These are phyloP conservation scores for Saccharomyces pastorianus DNA, from an alignment of 1,139 yeast species.

Conservation along the genomic window DNA sequence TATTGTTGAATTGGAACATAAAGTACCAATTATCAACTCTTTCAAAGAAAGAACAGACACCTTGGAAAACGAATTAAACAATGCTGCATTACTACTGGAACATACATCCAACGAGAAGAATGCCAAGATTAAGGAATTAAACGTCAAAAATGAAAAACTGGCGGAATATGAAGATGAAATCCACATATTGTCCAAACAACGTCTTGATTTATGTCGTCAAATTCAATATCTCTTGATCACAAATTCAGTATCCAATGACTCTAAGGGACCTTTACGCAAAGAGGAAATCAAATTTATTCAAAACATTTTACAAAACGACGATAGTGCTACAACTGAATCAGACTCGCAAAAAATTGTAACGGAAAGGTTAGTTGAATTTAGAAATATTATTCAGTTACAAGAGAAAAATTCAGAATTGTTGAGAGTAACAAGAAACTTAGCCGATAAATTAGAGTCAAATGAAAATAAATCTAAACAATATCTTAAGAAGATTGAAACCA, in stretches of 20 bases:
- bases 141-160: slow-evolving; percentile 32
- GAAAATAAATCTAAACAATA: slow-evolving; percentile 32
- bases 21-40: slow-evolving; percentile 70
- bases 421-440: slow-evolving; percentile 58
- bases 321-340: slow-evolving; percentile 28
- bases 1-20: slow-evolving; percentile 67
- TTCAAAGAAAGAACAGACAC: slow-evolving; percentile 47
- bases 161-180: slow-evolving; percentile 35
- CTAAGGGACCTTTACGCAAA: slow-evolving; percentile 14
- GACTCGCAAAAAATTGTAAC: slow-evolving; percentile 69
- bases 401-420: slow-evolving; percentile 65
- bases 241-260: slow-evolving; percentile 47
- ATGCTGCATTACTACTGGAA: slow-evolving; percentile 44
- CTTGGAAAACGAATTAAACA: slow-evolving; percentile 44
- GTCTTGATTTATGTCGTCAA: slow-evolving; percentile 72
- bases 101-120: slow-evolving; percentile 36
- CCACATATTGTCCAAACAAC: slow-evolving; percentile 44
- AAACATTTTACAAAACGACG: slow-evolving; percentile 29
- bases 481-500: slow-evolving; percentile 45
- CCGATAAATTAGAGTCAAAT: slow-evolving; percentile 53
- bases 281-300: slow-evolving; percentile 47
- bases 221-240: slow-evolving; percentile 67
- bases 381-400: slow-evolving; percentile 58
- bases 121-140: slow-evolving; percentile 19
- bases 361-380: slow-evolving; percentile 64